These are phyloP conservation scores for Huntiella bhutanensis DNA, from an alignment of 2,329 filamentous ascomycete species.

Conservation along the genomic window DNA sequence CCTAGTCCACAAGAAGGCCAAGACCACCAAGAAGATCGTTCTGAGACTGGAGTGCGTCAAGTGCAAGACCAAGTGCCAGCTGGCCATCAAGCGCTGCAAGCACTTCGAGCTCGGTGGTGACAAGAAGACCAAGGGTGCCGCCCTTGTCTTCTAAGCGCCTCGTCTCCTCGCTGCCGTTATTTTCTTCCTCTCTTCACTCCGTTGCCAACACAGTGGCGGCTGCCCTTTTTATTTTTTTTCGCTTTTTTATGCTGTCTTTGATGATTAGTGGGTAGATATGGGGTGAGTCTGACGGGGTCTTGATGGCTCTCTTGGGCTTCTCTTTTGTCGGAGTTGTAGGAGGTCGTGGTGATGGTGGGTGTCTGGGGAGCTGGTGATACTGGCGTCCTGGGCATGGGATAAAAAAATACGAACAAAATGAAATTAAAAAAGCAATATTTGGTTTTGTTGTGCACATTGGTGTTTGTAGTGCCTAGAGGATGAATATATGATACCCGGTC, in stretches of 20 bases:
- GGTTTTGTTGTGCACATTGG: background rate
- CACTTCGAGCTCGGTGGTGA: constrained; percentile 99
- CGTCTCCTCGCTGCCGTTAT: constrained; percentile 21
- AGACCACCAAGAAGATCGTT: constrained; percentile 99
- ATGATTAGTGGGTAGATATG: constrained; percentile 6
- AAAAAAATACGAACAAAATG: background rate
- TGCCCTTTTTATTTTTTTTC: constrained; percentile 21
- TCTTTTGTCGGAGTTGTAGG: constrained; percentile 28
- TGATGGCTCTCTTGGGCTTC: constrained; percentile 20
- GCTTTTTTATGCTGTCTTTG: constrained; percentile 24
- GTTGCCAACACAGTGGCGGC: constrained; percentile 17
- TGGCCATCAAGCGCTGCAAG: constrained; percentile 99
- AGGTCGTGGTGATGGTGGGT: constrained; percentile 10
- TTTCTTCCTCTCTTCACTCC: constrained; percentile 26
- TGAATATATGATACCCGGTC: no score
- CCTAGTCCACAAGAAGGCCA: constrained; percentile 93
- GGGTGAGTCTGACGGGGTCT: constrained; percentile 7
- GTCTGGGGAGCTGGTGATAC: background rate
- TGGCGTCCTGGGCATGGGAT: no score
- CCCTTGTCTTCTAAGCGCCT: constrained; percentile 89
- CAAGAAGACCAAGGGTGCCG: constrained; percentile 99
- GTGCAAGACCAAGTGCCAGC: constrained; percentile 97
- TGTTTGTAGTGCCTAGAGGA: background rate
- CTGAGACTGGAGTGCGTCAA: constrained; percentile 90
- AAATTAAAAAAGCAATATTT: constrained; percentile 13